These are phyloP conservation scores for Ustulina deusta DNA, from an alignment of 2,329 filamentous ascomycete genomes.

Conservation along the genomic window DNA sequence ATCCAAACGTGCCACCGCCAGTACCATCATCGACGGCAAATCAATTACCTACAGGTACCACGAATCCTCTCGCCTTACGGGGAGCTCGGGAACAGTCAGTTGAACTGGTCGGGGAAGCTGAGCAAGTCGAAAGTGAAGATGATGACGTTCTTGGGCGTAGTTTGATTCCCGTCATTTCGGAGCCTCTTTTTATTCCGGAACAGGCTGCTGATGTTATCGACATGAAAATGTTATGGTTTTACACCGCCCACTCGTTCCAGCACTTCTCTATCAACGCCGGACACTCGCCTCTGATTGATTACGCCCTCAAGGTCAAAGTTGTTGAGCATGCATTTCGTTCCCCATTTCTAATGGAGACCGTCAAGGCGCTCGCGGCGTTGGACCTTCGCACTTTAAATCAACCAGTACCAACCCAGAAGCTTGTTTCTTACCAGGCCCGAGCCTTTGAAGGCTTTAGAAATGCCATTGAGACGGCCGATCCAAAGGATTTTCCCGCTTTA, in stretches of 20 bases:
- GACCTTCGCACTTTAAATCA: constrained; percentile 60
- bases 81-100: constrained; percentile 23
- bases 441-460: constrained; percentile 64
- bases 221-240: constrained; percentile 69
- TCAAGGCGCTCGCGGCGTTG: constrained; percentile 64
- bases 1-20: constrained; percentile 49
- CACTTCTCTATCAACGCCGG: constrained; percentile 60
- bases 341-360: constrained; percentile 66
- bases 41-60: background rate
- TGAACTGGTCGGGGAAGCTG: constrained; percentile 7
- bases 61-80: constrained; percentile 7
- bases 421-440: constrained; percentile 60
- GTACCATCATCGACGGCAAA: constrained; percentile 16
- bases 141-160: background rate
- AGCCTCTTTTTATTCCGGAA: constrained; percentile 54
- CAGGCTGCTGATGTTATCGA: constrained; percentile 55
- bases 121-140: constrained; percentile 1
- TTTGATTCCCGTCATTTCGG: constrained; percentile 44
- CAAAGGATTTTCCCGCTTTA: constrained; percentile 62
- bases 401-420: constrained; percentile 55
- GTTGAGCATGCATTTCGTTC: constrained; percentile 63
- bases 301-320: constrained; percentile 60
- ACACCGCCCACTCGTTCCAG: constrained; percentile 59
- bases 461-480: constrained; percentile 62
- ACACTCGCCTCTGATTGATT: constrained; percentile 53